A percentile compares a stretch with the other conserved stretches of the same genome.
Evolutionary conservation across 345 rosid species (phyloP).

Genomic region (Linum lewisii): DNA sequence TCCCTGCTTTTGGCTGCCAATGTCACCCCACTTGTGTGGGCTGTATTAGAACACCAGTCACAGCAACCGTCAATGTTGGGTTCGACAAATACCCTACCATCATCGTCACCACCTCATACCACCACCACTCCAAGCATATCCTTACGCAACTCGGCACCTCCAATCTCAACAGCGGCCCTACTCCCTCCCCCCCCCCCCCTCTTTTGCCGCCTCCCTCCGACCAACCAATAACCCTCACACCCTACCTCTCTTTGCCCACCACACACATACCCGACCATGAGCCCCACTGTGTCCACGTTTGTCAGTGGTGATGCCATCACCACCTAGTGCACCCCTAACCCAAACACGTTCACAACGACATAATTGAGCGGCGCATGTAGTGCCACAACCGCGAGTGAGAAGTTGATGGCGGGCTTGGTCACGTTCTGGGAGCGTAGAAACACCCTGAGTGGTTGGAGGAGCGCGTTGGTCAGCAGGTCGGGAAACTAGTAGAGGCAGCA

Average conservation of each 20-base stretch:
- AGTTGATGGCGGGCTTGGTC: conserved; percentile 96
- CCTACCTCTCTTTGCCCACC: conserved; percentile 41
- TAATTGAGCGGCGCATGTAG: conserved; percentile 89
- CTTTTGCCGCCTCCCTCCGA: conserved; percentile 30
- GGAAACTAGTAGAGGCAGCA: conserved; percentile 81
- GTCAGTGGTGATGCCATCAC: conserved; percentile 87
- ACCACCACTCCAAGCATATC: conserved; percentile 99
- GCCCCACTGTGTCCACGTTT: conserved; percentile 66
- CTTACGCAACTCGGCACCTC: conserved; percentile 93
- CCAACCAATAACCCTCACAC: conserved; percentile 51
- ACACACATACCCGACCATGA: conserved; percentile 75
- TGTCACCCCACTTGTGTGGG: no score
- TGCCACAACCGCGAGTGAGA: conserved; percentile 57
- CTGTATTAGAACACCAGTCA: conserved; percentile 88
- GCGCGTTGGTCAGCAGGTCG: conserved; percentile 78
- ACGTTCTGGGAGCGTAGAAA: conserved; percentile 79
- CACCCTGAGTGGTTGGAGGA: conserved; percentile 78
- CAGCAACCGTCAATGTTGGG: conserved; percentile 80
- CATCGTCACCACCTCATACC: conserved; percentile 92
- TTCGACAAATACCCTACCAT: conserved; percentile 84
- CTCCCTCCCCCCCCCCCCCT: conserved; percentile 43
- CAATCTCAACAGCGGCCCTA: conserved; percentile 64
- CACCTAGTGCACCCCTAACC: conserved; percentile 80
- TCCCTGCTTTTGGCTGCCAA: no score
- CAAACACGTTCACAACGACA: conserved; percentile 40